Conservation (phyloP, 2,329 filamentous ascomycete species). For the Apiospora sp. region DNA sequence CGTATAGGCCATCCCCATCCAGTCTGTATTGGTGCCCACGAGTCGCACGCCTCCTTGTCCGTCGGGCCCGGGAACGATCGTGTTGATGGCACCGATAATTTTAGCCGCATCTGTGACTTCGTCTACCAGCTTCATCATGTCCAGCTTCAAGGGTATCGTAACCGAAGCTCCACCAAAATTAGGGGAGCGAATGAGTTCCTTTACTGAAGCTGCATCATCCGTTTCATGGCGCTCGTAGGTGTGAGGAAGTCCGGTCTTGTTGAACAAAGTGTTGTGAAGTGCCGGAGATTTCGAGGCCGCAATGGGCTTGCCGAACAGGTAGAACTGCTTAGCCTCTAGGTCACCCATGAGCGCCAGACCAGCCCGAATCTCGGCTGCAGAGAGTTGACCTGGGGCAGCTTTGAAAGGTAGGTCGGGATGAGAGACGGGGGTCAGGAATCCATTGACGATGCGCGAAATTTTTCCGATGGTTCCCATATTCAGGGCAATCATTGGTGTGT, state of each 20-base stretch:
- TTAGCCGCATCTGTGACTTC: slow-evolving; percentile 80
- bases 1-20: slow-evolving; percentile 87
- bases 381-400: slow-evolving; percentile 92
- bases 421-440: slow-evolving; percentile 93
- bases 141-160: slow-evolving; percentile 93
- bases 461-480: slow-evolving; percentile 94
- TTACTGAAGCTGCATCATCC: slow-evolving; percentile 66
- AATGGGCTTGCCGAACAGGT: slow-evolving; percentile 88
- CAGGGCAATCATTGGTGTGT: slow-evolving; percentile 88
- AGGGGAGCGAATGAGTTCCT: slow-evolving; percentile 69
- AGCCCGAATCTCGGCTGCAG: slow-evolving; percentile 84
- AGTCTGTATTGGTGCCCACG: slow-evolving; percentile 93
- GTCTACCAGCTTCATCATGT: slow-evolving; percentile 84
- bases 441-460: slow-evolving; percentile 87
- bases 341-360: slow-evolving; percentile 82
- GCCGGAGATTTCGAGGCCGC: slow-evolving; percentile 83
- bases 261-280: slow-evolving; percentile 88
- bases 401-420: slow-evolving; percentile 91
- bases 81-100: slow-evolving; percentile 93
- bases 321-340: slow-evolving; percentile 79
- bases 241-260: slow-evolving; percentile 80
- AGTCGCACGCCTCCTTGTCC: slow-evolving; percentile 58
- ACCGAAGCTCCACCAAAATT: slow-evolving; percentile 94
- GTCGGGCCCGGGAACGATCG: slow-evolving; percentile 71
- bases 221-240: slow-evolving; percentile 82